A percentile compares a stretch with the other conserved stretches of the same genome.
phyloP scores from a whole-genome alignment of 305 asterid species.

The Plantago rigida region DNA sequence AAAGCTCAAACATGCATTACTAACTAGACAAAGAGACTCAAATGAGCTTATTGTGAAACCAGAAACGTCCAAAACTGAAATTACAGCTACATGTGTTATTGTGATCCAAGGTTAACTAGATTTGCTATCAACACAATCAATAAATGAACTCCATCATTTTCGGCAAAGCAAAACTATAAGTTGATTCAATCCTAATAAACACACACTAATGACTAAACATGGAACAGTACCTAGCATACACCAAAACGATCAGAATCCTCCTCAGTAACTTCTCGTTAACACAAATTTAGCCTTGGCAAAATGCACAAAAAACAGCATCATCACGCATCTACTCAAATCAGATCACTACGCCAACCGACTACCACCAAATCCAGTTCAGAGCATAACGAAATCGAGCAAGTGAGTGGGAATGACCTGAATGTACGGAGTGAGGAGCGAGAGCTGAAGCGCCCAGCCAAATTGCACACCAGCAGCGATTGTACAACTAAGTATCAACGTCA shows the following conservation, averaged over 20 bases:
- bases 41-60: not conserved
- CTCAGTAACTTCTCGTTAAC: not conserved
- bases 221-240: no score
- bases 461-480: slow-evolving; percentile 98
- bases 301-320: slow-evolving; percentile 15
- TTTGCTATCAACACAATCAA: not conserved
- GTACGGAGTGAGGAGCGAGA: slow-evolving; percentile 93
- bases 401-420: slow-evolving; percentile 51
- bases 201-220: no score
- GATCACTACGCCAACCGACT: not conserved
- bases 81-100: no score
- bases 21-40: not conserved
- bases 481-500: slow-evolving; percentile 70
- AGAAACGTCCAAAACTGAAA: not conserved
- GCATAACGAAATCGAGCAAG: not conserved
- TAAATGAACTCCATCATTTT: no score
- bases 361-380: not conserved
- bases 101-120: not conserved
- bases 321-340: slow-evolving; percentile 15
- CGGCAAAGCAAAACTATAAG: no score
- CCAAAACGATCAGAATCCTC: not conserved
- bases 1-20: not conserved
- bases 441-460: slow-evolving; percentile 98
- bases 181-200: no score
- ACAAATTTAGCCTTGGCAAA: not conserved